Evolutionary conservation across 192 early-diverging fungal genomes (phyloP).

Genomic region (Entophlyctis luteolus): DNA sequence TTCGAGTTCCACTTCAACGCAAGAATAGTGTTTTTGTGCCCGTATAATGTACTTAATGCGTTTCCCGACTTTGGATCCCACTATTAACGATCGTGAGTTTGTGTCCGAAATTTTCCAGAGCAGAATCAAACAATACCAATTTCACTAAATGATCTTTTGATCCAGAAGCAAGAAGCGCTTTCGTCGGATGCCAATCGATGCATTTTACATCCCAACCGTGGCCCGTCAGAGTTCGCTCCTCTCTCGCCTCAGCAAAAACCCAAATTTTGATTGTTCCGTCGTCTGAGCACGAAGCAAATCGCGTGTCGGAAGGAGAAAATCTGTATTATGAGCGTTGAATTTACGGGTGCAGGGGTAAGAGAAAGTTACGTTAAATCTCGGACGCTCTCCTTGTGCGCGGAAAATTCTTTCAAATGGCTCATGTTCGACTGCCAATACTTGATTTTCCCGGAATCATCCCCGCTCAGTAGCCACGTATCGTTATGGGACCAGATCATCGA

Average conservation of each 20-base stretch:
- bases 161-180: conserved; percentile 88
- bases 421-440: conserved; percentile 99
- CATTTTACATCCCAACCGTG: conserved; percentile 98
- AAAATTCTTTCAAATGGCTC: conserved; percentile 84
- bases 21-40: conserved; percentile 91
- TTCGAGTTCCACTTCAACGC: conserved; percentile 92
- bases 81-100: neutral
- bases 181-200: conserved; percentile 94
- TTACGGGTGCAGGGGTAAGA: neutral
- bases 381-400: conserved; percentile 83
- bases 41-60: conserved; percentile 82
- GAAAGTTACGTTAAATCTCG: conserved; percentile 70
- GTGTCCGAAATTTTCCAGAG: neutral
- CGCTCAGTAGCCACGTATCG: conserved; percentile 91
- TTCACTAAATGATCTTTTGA: conserved; percentile 94
- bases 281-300: conserved; percentile 91
- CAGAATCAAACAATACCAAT: conserved; percentile 32
- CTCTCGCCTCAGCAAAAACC: conserved; percentile 81
- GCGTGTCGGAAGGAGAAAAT: conserved; percentile 87
- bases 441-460: conserved; percentile 84
- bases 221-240: conserved; percentile 77
- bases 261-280: conserved; percentile 95
- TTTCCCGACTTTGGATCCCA: conserved; percentile 95
- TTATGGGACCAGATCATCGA: conserved; percentile 96
- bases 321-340: conserved; percentile 29